Conservation (phyloP, 1,139 yeast species). For the Pichia sp. region DNA sequence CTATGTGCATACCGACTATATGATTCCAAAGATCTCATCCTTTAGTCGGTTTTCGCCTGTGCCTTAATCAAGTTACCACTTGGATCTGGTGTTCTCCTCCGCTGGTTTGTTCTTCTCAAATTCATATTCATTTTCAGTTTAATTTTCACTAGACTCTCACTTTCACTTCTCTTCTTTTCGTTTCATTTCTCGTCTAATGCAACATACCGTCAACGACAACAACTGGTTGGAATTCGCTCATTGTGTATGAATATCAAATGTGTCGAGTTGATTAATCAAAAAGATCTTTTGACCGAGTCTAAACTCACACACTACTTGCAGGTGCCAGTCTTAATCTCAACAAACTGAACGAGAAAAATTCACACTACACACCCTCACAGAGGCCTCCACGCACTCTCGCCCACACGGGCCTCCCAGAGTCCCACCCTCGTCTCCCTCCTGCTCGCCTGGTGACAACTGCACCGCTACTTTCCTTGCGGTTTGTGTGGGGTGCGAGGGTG, state of each 20-base stretch:
- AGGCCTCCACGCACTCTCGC: not conserved
- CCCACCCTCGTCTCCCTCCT: not conserved
- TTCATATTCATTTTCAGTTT: not conserved
- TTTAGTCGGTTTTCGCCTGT: not conserved
- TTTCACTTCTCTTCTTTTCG: not conserved
- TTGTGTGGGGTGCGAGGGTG: constrained; percentile 18
- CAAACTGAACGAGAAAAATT: constrained; percentile 4
- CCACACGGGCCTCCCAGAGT: no score
- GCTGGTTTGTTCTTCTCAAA: not conserved
- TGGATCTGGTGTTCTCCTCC: not conserved
- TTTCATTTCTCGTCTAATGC: not conserved
- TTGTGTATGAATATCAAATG: constrained; percentile 32
- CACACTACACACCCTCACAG: constrained; percentile 4
- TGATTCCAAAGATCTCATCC: no score
- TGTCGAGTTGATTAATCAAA: constrained; percentile 8
- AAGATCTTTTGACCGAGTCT: not conserved
- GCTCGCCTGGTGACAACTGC: not conserved
- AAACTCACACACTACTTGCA: not conserved
- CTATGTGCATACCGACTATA: no score
- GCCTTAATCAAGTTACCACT: not conserved
- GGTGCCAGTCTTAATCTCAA: not conserved
- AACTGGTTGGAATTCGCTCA: constrained; percentile 95
- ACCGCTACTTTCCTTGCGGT: not conserved
- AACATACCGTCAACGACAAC: constrained; percentile 88
- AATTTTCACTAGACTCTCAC: not conserved